These are phyloP conservation scores for Guadua angustifolia DNA, from an alignment of 176 grass and related monocot species.

Conservation along the genomic window DNA sequence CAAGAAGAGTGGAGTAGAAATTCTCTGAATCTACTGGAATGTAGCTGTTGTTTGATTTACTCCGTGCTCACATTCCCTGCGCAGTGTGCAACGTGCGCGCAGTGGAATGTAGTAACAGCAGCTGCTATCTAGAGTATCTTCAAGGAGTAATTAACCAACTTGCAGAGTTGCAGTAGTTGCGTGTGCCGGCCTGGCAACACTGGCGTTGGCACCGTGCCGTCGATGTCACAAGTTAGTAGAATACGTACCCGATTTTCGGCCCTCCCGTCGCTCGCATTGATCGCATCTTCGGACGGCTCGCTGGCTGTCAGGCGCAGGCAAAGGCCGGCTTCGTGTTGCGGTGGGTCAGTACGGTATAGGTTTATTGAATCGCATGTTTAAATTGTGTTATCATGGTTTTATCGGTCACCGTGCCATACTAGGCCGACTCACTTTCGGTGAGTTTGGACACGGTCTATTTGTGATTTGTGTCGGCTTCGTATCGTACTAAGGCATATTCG, in stretches of 20 bases:
- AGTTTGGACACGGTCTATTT: no score
- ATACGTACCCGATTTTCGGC: background rate
- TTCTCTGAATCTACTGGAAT: slow-evolving; percentile 44
- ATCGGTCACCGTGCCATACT: no score
- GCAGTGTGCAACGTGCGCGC: background rate
- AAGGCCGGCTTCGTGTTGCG: no score
- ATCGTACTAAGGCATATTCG: no score
- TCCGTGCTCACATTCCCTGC: background rate
- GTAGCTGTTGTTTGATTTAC: slow-evolving; percentile 32
- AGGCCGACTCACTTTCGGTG: no score
- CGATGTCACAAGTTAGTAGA: background rate
- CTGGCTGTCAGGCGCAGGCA: background rate
- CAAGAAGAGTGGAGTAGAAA: slow-evolving; percentile 16
- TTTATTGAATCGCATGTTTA: no score
- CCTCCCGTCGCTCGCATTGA: background rate
- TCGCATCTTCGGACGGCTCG: slow-evolving; percentile 17
- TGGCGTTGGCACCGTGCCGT: no score
- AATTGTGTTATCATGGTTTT: no score
- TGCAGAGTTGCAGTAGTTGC: background rate
- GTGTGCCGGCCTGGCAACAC: no score
- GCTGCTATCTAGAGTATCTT: background rate
- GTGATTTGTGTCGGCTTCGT: no score
- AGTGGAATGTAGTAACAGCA: background rate
- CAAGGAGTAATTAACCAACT: background rate
- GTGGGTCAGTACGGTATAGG: no score